Conservation (phyloP, 768 basidiomycete species). For the Chlorophyllum brunneum region DNA sequence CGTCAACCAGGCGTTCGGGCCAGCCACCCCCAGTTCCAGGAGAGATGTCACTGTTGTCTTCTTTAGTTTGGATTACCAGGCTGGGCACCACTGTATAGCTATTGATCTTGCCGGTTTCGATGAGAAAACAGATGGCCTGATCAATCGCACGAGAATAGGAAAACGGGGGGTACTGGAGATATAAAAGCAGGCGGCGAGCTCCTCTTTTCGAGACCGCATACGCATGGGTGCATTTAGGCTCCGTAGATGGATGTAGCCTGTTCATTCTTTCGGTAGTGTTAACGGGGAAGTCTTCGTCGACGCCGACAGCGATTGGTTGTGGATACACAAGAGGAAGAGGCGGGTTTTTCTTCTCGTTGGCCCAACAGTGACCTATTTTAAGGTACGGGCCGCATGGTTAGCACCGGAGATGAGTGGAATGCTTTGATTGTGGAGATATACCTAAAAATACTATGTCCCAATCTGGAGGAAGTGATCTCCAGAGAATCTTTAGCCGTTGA, state of each 20-base stretch:
- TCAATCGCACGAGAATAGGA: slow-evolving; percentile 78
- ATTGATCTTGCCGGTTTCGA: slow-evolving; percentile 49
- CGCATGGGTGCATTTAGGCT: slow-evolving; percentile 72
- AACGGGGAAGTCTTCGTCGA: slow-evolving; percentile 6
- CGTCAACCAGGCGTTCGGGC: slow-evolving; percentile 46
- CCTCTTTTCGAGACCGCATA: slow-evolving; percentile 60
- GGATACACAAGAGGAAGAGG: slow-evolving; percentile 22
- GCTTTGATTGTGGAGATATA: slow-evolving; percentile 21
- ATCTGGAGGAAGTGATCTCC: slow-evolving; percentile 48
- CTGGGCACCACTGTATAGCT: slow-evolving; percentile 67
- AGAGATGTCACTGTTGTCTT: slow-evolving; percentile 51
- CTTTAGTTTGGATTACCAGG: slow-evolving; percentile 63
- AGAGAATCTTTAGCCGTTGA: slow-evolving; percentile 36
- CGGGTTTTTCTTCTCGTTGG: slow-evolving; percentile 52
- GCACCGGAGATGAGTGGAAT: not conserved
- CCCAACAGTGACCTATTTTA: slow-evolving; percentile 72
- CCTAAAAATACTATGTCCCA: slow-evolving; percentile 80
- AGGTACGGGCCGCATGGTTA: slow-evolving; percentile 6
- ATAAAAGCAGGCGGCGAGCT: slow-evolving; percentile 55
- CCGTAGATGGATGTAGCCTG: slow-evolving; percentile 51
- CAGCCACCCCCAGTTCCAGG: slow-evolving; percentile 48
- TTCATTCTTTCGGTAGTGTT: slow-evolving; percentile 12
- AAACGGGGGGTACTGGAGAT: slow-evolving; percentile 60
- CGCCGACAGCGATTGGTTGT: slow-evolving; percentile 11
- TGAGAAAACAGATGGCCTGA: slow-evolving; percentile 67